phyloP scores from a whole-genome alignment of 441 rosid species.

The Mallotus repandus region DNA sequence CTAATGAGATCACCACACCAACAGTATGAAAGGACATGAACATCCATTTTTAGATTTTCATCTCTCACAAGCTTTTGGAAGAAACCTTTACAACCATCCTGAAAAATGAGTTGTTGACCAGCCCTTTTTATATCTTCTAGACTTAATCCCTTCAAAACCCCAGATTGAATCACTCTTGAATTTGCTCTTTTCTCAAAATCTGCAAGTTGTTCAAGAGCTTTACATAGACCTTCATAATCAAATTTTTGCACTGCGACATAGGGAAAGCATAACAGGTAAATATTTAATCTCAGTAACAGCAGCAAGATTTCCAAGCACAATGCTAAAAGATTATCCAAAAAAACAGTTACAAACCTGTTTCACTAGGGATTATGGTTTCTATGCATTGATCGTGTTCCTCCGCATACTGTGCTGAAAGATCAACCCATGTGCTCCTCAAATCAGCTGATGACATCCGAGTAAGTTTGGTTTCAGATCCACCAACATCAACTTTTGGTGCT shows the following conservation, averaged over 20 bases:
- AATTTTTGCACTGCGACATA: constrained; percentile 54
- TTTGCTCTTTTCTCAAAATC: constrained; percentile 79
- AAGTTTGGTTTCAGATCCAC: constrained; percentile 46
- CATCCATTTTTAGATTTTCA: constrained; percentile 46
- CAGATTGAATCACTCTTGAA: constrained; percentile 66
- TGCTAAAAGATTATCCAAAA: constrained; percentile 30
- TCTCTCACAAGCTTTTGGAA: constrained; percentile 52
- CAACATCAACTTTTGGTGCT: constrained; percentile 67
- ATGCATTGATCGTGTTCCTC: constrained; percentile 89
- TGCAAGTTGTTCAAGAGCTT: constrained; percentile 66
- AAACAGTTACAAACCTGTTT: constrained; percentile 45
- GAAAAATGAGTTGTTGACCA: constrained; percentile 69
- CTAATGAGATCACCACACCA: constrained; percentile 94
- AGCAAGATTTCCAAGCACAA: constrained; percentile 25
- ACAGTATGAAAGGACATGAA: constrained; percentile 77
- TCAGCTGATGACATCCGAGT: constrained; percentile 72
- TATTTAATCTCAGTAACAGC: constrained; percentile 5
- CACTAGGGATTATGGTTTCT: constrained; percentile 62
- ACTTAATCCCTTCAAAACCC: constrained; percentile 73
- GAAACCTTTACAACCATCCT: constrained; percentile 72
- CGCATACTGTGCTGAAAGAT: constrained; percentile 67
- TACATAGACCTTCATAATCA: constrained; percentile 56
- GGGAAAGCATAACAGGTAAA: neutral
- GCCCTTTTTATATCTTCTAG: constrained; percentile 76
- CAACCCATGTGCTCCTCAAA: constrained; percentile 70